These are phyloP conservation scores for Dactylellina parvicollis DNA, from an alignment of 2,329 filamentous ascomycete species.

Conservation along the genomic window DNA sequence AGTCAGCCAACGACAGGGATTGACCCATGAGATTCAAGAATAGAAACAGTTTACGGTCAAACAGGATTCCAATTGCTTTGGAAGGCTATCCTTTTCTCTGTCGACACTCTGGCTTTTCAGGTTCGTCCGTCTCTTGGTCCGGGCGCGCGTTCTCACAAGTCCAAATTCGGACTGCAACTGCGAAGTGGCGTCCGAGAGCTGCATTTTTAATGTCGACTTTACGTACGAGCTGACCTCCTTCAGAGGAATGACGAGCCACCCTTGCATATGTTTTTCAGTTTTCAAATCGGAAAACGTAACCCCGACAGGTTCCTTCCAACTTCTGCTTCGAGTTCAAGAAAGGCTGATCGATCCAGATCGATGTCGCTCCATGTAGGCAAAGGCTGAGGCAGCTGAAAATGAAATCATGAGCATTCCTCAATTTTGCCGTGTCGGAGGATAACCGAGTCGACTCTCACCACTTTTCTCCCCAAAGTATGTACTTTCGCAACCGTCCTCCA, in stretches of 20 bases:
- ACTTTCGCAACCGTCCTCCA: slow-evolving; percentile 6
- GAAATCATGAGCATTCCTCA: slow-evolving; percentile 30
- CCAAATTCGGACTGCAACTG: slow-evolving; percentile 37
- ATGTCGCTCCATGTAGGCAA: background rate
- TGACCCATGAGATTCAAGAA: slow-evolving; percentile 31
- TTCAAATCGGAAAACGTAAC: slow-evolving; percentile 27
- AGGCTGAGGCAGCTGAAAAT: slow-evolving; percentile 33
- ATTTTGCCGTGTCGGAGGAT: slow-evolving; percentile 20
- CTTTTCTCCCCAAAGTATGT: background rate
- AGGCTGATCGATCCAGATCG: slow-evolving; percentile 22
- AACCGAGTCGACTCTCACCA: slow-evolving; percentile 14
- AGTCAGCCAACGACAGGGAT: slow-evolving; percentile 31
- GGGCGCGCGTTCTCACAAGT: slow-evolving; percentile 7
- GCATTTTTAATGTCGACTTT: slow-evolving; percentile 32
- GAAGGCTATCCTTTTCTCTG: slow-evolving; percentile 11
- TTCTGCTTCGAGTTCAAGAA: slow-evolving; percentile 21
- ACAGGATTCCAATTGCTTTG: slow-evolving; percentile 39
- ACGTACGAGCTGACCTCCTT: slow-evolving; percentile 38
- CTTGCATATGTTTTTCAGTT: slow-evolving; percentile 29
- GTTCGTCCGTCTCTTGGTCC: slow-evolving; percentile 18
- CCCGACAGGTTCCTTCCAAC: slow-evolving; percentile 1
- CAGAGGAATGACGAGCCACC: slow-evolving; percentile 1
- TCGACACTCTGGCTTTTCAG: slow-evolving; percentile 31
- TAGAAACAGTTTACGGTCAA: slow-evolving; percentile 41
- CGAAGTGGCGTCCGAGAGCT: slow-evolving; percentile 36